Conservation (phyloP, 106 monocot species). For the Agapanthus africanus region DNA sequence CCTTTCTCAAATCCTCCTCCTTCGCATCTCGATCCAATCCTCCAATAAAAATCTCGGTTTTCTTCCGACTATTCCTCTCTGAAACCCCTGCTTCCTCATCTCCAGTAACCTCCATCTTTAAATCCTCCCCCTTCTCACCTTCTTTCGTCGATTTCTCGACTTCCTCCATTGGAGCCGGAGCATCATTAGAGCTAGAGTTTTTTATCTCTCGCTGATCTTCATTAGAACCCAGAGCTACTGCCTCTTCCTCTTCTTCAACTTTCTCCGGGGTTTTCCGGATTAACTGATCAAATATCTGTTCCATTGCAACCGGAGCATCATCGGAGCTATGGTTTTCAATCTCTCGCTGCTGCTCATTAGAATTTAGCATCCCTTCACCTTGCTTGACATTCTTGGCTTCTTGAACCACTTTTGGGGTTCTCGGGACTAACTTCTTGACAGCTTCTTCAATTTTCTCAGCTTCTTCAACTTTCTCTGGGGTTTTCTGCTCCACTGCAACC, state of each 20-base stretch:
- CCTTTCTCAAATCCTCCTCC: constrained; percentile 76
- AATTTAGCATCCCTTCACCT: neutral
- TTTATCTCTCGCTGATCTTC: neutral
- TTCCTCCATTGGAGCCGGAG: too few relatives aligned
- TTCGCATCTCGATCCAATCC: constrained; percentile 67
- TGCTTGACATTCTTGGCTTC: neutral
- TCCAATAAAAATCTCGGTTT: constrained; percentile 80
- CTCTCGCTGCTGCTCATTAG: neutral
- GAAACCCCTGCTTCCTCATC: constrained; percentile 31
- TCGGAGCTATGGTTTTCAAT: neutral
- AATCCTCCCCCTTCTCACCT: constrained; percentile 5
- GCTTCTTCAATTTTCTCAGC: constrained; percentile 37
- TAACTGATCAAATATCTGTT: too few relatives aligned
- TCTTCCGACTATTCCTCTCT: constrained; percentile 55
- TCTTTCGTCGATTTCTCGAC: neutral
- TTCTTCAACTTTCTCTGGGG: neutral
- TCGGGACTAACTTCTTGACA: constrained; percentile 39
- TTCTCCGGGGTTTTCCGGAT: neutral
- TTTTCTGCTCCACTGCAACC: neutral
- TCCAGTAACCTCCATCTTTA: neutral
- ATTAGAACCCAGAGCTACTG: neutral
- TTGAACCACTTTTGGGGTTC: constrained; percentile 13
- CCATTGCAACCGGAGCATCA: neutral
- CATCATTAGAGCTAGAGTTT: neutral
- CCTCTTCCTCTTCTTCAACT: neutral